Evolutionary conservation across 1,284 basidiomycete genomes (phyloP), one percentile per base, ranked within the genome.

Genomic region (Fomes fomentarius): DNA sequence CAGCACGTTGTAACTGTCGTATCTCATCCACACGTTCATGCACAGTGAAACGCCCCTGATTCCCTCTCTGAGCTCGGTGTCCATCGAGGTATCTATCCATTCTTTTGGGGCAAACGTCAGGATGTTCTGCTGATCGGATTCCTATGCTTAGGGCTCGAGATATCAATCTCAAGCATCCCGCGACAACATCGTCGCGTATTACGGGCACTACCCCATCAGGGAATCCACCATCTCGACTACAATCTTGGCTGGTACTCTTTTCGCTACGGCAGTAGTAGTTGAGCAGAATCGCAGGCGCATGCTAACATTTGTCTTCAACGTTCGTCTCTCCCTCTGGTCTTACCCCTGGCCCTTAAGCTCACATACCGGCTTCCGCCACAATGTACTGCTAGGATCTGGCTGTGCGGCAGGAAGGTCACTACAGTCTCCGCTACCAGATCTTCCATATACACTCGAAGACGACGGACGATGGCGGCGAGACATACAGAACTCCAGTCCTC

Each of bases 291-390:
- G 85, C 4, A 75, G 74, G 52, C 83, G 79, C 56, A 74, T 77
- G 1, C 68, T 89, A 19, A 76, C 88, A 50, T 91, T 90, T 60
- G 84, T 87, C 21, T 91, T 91, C 67, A 76, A 85, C 26, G 88
- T 89, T 58, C 57, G 82, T 62, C 49, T 24, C 41, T 56, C 47
- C 41, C 49, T 30, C 8, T 42, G 19, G 12, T 17, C 26, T 17
- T 3, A 17, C 31, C 10, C 10, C 31, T 33, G 10, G 11, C 31
- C 10, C 31, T 2, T 11, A 33, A 33, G 11, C 31, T 33, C 31
- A 33, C 31, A 41, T 28, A 7, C 17, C 15, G 9, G 31, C 26
- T 50, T 10, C 26, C 19, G 24, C 28, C 9, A 25, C 7, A 15
- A 12, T 15, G 11, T 17, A 24, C 43, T n/a, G n/a, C n/a, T n/a